phyloP scores from a whole-genome alignment of 805 yeast species.

The Komagataella ulmi region DNA sequence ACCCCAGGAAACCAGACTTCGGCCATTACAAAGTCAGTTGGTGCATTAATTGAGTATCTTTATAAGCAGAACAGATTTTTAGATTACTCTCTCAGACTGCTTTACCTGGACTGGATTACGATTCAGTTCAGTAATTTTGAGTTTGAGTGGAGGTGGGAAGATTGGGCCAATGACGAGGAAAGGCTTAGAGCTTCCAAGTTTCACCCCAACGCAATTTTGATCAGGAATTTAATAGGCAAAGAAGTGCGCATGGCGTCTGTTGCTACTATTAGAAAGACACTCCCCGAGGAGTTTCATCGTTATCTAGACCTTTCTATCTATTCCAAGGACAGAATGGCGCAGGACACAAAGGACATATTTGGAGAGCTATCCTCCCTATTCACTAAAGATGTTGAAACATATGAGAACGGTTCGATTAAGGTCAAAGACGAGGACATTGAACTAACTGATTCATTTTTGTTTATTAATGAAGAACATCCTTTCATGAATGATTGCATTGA shows the following conservation, averaged over 20 bases:
- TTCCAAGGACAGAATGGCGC: constrained; percentile 17
- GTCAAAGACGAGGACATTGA: constrained; percentile 14
- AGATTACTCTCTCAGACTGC: constrained; percentile 63
- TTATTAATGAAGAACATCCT: constrained; percentile 19
- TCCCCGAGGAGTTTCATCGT: constrained; percentile 43
- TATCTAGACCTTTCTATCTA: constrained; percentile 32
- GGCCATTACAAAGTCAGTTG: constrained; percentile 82
- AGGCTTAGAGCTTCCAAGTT: constrained; percentile 32
- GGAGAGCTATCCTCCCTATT: constrained; percentile 9
- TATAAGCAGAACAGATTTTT: constrained; percentile 52
- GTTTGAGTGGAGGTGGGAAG: constrained; percentile 96
- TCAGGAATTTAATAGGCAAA: constrained; percentile 68
- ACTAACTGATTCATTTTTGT: constrained; percentile 18
- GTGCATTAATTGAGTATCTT: constrained; percentile 78
- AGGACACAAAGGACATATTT: constrained; percentile 22
- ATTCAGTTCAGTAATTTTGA: constrained; percentile 88
- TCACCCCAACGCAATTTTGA: constrained; percentile 65
- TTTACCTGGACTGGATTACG: constrained; percentile 83
- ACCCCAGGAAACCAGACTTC: constrained; percentile 5
- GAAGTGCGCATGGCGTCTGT: constrained; percentile 77
- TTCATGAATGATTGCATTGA: constrained; percentile 17
- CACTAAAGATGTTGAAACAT: constrained; percentile 1
- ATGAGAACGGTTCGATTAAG: constrained; percentile 7
- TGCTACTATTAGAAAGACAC: constrained; percentile 54
- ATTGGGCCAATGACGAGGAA: constrained; percentile 56